Evolutionary conservation across 2,329 filamentous ascomycete genomes (phyloP), one percentile per base, ranked within the genome.

Genomic region (Truncatella angustata): DNA sequence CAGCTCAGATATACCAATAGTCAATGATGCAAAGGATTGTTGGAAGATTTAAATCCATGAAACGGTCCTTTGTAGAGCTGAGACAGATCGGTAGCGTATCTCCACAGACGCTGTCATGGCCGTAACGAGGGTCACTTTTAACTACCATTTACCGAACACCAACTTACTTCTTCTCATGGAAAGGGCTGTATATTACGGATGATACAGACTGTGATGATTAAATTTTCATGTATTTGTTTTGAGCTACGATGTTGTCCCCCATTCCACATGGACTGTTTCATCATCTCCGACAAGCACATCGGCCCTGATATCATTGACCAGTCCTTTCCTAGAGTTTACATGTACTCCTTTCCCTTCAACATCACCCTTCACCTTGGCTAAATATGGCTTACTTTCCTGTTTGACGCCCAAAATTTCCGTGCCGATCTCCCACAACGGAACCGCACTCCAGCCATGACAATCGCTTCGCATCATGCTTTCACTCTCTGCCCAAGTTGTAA

Each of bases 401-500:
- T 30, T 32, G 4, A 50, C 47, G 4, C 55, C 55, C 1, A 55
- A 28, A n/a, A 56, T 52, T 36, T 56, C 55, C 5, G 60, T 59
- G 4, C 58, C 54, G 6, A 62, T 58, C 28, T 63, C 60, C 49
- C 58, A 54, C 14, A 63, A 37, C 2, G 60, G 60, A 4, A 51
- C 50, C 1, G 59, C 58, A 34, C 60, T 62, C 60, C 60, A 63
- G 4, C 55, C 60, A 24, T 63, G 60, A 11, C 60, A 63, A 34
- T 63, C 60, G 39, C 58, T 61, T 14, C 60, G 59, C 32, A 56
- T 52, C 52, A 57, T 61, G 16, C 56, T 48, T 24, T 56, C 59
- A 21, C 56, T 59, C 43, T 63, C 60, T n/a, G 58, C 58, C 60
- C 60, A 63, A 6, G 60, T 62, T 5, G 60, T 63, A 16, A 63